A percentile compares a stretch with the other conserved stretches of the same genome.
Conservation (phyloP, 129 eudicot species). For the Helianthus annuus region DNA sequence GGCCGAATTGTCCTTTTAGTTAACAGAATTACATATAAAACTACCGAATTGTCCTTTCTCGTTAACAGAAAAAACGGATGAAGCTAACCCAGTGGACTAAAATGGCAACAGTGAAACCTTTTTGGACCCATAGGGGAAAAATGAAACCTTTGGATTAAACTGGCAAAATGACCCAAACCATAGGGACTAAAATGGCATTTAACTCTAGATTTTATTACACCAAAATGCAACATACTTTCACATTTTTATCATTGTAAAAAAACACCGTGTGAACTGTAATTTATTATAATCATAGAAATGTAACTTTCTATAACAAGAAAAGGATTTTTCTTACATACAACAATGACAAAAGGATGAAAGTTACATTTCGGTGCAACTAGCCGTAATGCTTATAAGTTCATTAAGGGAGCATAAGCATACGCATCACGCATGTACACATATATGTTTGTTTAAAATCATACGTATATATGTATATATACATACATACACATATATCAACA, state of each 20-base stretch:
- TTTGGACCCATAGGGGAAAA: too few relatives aligned
- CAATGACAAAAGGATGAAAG: not conserved
- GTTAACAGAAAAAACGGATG: too few relatives aligned
- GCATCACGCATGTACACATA: not conserved
- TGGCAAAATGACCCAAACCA: too few relatives aligned
- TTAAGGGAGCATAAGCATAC: not conserved
- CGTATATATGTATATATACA: not conserved
- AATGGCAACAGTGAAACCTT: too few relatives aligned
- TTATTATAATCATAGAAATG: not conserved
- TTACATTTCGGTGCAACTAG: not conserved
- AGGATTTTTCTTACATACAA: not conserved
- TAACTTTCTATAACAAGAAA: not conserved
- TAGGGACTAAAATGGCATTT: too few relatives aligned
- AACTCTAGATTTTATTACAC: too few relatives aligned
- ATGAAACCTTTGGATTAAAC: too few relatives aligned
- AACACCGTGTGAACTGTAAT: not conserved
- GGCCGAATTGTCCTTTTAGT: too few relatives aligned
- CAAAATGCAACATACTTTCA: not conserved
- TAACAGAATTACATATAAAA: too few relatives aligned
- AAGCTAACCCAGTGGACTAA: too few relatives aligned
- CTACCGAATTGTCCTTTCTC: too few relatives aligned
- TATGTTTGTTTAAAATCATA: not conserved
- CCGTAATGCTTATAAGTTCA: not conserved
- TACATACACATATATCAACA: not conserved
- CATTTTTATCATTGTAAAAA: not conserved